These are phyloP conservation scores for Geoglossum glabrum DNA, from an alignment of 495 filamentous ascomycete genomes.

Conservation along the genomic window DNA sequence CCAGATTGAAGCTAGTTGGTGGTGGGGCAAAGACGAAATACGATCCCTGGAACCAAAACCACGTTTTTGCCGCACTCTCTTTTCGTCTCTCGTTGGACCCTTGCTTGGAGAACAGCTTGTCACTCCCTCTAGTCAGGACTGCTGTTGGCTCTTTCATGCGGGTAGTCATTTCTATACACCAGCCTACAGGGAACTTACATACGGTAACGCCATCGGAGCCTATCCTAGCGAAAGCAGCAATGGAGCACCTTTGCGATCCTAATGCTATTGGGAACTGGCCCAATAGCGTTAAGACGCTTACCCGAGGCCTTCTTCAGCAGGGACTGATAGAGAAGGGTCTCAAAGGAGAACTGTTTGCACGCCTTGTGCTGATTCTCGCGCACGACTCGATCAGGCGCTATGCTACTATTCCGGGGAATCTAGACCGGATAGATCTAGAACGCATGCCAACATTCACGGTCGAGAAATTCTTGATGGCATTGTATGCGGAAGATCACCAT, in stretches of 20 bases:
- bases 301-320: not conserved
- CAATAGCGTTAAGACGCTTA: not conserved
- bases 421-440: not conserved
- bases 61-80: not conserved
- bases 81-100: not conserved
- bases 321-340: not conserved
- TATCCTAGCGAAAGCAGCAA: not conserved
- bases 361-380: not conserved
- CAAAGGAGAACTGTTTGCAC: not conserved
- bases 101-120: not conserved
- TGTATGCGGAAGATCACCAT: not conserved
- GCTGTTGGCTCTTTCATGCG: not conserved
- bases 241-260: not conserved
- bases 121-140: not conserved
- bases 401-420: not conserved
- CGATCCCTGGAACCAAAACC: not conserved
- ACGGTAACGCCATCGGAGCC: not conserved
- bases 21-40: not conserved
- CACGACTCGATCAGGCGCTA: not conserved
- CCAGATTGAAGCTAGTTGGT: not conserved
- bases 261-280: not conserved
- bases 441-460: not conserved
- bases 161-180: not conserved
- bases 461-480: not conserved
- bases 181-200: not conserved